Base-by-base conservation (phyloP, 495 filamentous ascomycete genomes). In the Xylaria bambusicola region DNA sequence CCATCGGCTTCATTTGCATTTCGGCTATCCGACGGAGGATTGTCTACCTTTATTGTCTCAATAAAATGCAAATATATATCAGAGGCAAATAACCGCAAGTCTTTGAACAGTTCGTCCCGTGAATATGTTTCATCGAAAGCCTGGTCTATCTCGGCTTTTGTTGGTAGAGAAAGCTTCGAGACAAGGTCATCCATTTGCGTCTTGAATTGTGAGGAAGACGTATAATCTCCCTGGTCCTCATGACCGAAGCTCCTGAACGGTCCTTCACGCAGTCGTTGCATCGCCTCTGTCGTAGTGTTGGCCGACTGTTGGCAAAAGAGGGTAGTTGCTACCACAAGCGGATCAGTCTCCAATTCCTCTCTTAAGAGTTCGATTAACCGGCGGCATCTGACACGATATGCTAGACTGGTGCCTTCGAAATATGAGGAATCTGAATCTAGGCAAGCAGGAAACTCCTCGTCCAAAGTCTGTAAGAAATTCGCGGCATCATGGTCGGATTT, bases 311-410 rank as follows among this genome's bases (percentile, higher is more conserved):
- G 10, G 29, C 63, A 68, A 58, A 71, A 71, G 31, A 71, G 35
- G 10, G 26, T 23, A 18, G 59, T 20, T 10, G 63, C 66, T 45
- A 65, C 6, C 44, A 60, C n/a, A 6, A 53, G 44, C 0, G 66
- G 60, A 12, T 62, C 31, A 24, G 15, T 23, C 4, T 55, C 54
- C n/a, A 41, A 24, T 8, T 62, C 33, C 20, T 49, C 33, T 20
- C 10, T 38, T 10, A 68, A 24, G 7, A 31, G 33, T 21, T 61
- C 66, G 8, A 60, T 26, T 8, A 71, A 31, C 29, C 41, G 42
- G 27, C 56, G 38, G n/a, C 31, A 68, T 21, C 66, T 63, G 41
- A 68, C 58, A 17, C 31, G 60, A 42, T 66, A 65, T 26, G 56
- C 63, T 36, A 71, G 42, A 51, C 61, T 1, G 61, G 23, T 18